Conservation (phyloP, 2,329 filamentous ascomycete genomes). For the Colletotrichum liriopes region DNA sequence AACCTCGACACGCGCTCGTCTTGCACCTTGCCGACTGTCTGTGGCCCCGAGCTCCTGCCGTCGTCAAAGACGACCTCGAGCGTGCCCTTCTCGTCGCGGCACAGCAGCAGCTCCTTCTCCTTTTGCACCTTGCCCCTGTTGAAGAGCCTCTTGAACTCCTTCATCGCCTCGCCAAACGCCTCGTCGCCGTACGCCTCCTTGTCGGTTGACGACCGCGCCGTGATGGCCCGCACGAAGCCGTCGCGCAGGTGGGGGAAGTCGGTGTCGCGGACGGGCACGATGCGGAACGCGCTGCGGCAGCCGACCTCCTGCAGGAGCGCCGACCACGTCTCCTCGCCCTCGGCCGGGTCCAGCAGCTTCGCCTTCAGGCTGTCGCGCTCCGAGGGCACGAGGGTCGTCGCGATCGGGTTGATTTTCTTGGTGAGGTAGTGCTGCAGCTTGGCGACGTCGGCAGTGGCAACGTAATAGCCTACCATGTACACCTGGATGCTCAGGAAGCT, state of each 20-base stretch:
- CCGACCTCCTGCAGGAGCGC: slow-evolving; percentile 76
- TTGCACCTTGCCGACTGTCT: slow-evolving; percentile 77
- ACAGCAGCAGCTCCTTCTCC: slow-evolving; percentile 82
- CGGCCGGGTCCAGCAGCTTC: slow-evolving; percentile 77
- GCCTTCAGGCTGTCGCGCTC: slow-evolving; percentile 84
- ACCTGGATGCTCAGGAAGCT: slow-evolving; percentile 93
- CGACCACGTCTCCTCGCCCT: slow-evolving; percentile 83
- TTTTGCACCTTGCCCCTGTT: slow-evolving; percentile 86
- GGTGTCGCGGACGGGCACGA: slow-evolving; percentile 93
- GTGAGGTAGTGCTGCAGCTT: slow-evolving; percentile 85
- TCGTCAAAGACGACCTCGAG: slow-evolving; percentile 79
- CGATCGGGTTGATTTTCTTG: slow-evolving; percentile 81
- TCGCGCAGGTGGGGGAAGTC: slow-evolving; percentile 95
- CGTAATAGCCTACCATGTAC: slow-evolving; percentile 94
- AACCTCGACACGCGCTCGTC: slow-evolving; percentile 87
- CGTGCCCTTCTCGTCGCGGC: slow-evolving; percentile 75
- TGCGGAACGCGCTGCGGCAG: slow-evolving; percentile 84
- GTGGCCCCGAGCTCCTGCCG: slow-evolving; percentile 61
- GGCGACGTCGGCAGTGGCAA: slow-evolving; percentile 86
- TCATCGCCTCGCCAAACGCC: slow-evolving; percentile 81
- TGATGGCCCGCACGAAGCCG: slow-evolving; percentile 89
- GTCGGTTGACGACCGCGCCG: slow-evolving; percentile 76
- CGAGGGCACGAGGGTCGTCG: slow-evolving; percentile 85
- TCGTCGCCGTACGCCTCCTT: slow-evolving; percentile 76
- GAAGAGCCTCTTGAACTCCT: slow-evolving; percentile 86